phyloP scores from a whole-genome alignment of 805 yeast genomes.

The Metschnikowia vanudenii region DNA sequence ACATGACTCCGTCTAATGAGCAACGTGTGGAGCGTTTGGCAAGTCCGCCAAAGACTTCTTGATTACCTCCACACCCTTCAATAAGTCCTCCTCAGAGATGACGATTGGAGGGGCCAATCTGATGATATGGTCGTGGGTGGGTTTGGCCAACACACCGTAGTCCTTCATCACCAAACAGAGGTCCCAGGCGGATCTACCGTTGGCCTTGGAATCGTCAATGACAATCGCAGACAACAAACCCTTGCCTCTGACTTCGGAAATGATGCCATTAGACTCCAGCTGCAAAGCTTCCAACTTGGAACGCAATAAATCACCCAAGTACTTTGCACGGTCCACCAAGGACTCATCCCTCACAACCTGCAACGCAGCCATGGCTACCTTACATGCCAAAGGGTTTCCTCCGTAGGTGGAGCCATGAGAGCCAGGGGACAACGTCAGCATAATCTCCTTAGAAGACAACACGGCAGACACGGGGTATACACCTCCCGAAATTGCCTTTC shows the following conservation, averaged over 20 bases:
- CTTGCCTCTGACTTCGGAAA: constrained; percentile 70
- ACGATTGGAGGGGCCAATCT: constrained; percentile 96
- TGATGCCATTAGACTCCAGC: constrained; percentile 50
- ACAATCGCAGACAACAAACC: constrained; percentile 91
- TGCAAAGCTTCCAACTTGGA: constrained; percentile 54
- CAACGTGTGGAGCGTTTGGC: constrained; percentile 51
- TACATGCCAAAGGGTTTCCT: constrained; percentile 93
- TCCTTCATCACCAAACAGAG: constrained; percentile 86
- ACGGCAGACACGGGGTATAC: constrained; percentile 91
- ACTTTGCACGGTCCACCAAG: constrained; percentile 72
- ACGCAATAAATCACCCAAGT: constrained; percentile 69
- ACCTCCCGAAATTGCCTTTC: constrained; percentile 96
- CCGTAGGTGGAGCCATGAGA: constrained; percentile 98
- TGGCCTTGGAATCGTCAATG: constrained; percentile 77
- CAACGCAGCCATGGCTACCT: constrained; percentile 90
- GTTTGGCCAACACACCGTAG: constrained; percentile 89
- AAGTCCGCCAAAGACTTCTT: constrained; percentile 53
- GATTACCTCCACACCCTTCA: constrained; percentile 77
- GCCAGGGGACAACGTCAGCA: constrained; percentile 89
- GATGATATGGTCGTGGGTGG: constrained; percentile 93
- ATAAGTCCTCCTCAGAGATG: constrained; percentile 80
- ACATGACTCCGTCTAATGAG: constrained; percentile 29
- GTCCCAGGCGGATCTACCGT: constrained; percentile 95
- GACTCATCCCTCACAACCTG: constrained; percentile 87
- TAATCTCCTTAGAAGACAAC: constrained; percentile 82